Base-by-base conservation (phyloP, 306 rosid species). In the Vigna radiata region DNA sequence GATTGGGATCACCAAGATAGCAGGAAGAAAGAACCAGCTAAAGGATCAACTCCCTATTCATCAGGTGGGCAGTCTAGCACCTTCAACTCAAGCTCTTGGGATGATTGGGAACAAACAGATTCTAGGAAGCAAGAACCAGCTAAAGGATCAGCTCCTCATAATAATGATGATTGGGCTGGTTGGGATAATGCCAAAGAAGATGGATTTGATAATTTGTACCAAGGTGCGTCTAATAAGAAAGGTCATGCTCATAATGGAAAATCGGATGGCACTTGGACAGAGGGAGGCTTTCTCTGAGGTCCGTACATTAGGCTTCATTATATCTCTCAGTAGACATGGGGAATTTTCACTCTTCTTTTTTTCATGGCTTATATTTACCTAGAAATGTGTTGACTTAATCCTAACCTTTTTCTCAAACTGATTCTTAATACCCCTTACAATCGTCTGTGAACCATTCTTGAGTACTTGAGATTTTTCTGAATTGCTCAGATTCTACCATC, bases 111-210 rank as follows among this genome's bases (percentile, higher is more conserved):
- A 83, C 84, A 75, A 71, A 85, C 78, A 72, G 90, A 88, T 81
- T 81, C 79, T 41, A 80, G 87, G 80, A 94, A 88, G 78, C 89
- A 89, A 86, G 93, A 85, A 76, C 50, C 89, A 33, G 80, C 85
- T 41, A 88, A 89, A 84, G 87, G 56, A 81, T 79, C 78, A 17
- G 84, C 87, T 47, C 64, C 93, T 49, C 84, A 80, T 76, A 83
- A 83, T 62, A 77, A 46, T 76, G 97, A 90, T 76, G 87, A 79
- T 73, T 94, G 98, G 98, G 93, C 97, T 78, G 98, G 97, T 50
- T 94, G 98, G 98, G 98, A 91, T 77, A 91, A 87, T 73, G 86
- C 80, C 43, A 94, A 94, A 77, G 97, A 94, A 69, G 98, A 90
- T 85, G 98, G 94, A 56, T 87, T 66, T 76, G 94, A 90, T 76